Evolutionary conservation across 2,329 filamentous ascomycete species (phyloP), one percentile per base, ranked within the genome.

Genomic region (Claviceps sp.): DNA sequence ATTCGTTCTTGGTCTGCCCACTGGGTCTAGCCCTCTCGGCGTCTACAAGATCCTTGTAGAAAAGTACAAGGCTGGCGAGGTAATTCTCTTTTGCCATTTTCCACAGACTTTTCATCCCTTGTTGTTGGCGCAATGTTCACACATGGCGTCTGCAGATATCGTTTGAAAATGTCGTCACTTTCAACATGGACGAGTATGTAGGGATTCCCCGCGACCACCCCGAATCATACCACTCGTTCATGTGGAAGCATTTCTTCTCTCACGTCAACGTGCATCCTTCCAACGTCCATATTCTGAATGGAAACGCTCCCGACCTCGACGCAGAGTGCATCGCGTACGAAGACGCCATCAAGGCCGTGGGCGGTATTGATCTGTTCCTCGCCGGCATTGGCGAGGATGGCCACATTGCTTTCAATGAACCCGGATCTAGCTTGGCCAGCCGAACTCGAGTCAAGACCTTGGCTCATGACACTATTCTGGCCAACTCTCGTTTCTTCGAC

Each of bases 141-240:
- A 34, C 30, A 34, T 34, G 30, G 13, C 40, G 20, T 24, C 11
- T 20, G 2, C 16, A 87, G 63, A 82, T 94, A 62, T 91, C 87
- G 1, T 94, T 94, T 66, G 82, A 84, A 63, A 80, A 94, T 84
- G 87, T 94, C 62, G 79, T 93, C 63, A 94, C 88, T 26, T 94
- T 94, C 75, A 93, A 93, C 69, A 93, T 93, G 88, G 88, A 94
- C 69, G 88, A 94, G 70, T 94, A 94, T 62, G 86, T 93, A 58
- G 86, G 85, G 53, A 78, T 94, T 56, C 84, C 87, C 37, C 81
- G 86, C 61, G 86, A 90, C 60, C 87, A 94, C 65, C 82, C 87
- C 13, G 83, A 93, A 66, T 89, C 84, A 61, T 94, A 94, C 70
- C 88, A 94, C 72, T 87, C 83, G 58, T 94, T 93, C 73, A 93